These are phyloP conservation scores for Lizanozyma gosingica DNA, from an alignment of 1,139 yeast species.

Conservation along the genomic window DNA sequence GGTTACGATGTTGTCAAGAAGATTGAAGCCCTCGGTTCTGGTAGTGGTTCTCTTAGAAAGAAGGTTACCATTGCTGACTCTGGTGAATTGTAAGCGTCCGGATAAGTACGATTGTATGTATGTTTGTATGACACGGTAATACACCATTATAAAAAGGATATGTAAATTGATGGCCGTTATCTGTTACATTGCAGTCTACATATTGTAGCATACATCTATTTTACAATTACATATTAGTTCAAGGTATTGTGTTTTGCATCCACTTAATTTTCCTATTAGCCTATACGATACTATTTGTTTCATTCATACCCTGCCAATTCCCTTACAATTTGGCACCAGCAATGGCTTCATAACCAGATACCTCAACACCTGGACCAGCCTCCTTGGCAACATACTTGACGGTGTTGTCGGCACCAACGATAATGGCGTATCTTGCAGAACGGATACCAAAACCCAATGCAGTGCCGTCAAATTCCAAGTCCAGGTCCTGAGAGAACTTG, in stretches of 20 bases:
- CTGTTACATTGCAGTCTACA: too few species aligned
- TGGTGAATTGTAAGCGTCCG: conserved; percentile 62
- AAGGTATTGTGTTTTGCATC: too few species aligned
- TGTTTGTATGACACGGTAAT: too few species aligned
- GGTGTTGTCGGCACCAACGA: conserved; percentile 53
- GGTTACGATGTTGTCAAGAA: conserved; percentile 89
- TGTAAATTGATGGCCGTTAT: too few species aligned
- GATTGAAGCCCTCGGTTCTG: conserved; percentile 80
- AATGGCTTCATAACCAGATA: conserved; percentile 48
- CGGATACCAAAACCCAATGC: conserved; percentile 55
- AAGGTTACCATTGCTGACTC: conserved; percentile 71
- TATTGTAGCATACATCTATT: too few species aligned
- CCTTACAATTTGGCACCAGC: background rate
- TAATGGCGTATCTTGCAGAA: conserved; percentile 63
- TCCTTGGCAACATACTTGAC: conserved; percentile 63
- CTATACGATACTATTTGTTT: too few species aligned
- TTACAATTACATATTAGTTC: too few species aligned
- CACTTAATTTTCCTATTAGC: too few species aligned
- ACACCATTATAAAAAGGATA: too few species aligned
- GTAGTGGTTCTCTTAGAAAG: conserved; percentile 74
- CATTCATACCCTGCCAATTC: too few species aligned
- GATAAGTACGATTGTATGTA: too few species aligned
- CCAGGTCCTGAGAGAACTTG: conserved; percentile 51
- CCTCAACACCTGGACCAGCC: conserved; percentile 47
- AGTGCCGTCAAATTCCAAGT: conserved; percentile 48